Percentiles rank a stretch among this genome's conserved stretches.
Evolutionary conservation across 345 rosid species (phyloP).

Genomic region (Erysimum cheiranthoides): DNA sequence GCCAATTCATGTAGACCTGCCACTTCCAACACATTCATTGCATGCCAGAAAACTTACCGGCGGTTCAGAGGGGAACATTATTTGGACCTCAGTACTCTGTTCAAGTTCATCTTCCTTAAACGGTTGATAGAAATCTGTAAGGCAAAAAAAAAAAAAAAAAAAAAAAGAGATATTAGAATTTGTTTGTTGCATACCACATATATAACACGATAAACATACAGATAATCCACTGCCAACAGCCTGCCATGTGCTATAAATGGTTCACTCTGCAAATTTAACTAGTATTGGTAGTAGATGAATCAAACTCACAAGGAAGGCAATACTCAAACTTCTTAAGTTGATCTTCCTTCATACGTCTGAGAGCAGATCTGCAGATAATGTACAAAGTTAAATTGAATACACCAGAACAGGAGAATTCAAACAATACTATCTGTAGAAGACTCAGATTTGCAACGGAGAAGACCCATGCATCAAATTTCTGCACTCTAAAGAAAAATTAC

Average conservation of each 20-base stretch:
- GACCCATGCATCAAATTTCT: not conserved
- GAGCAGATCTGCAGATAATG: conserved; percentile 74
- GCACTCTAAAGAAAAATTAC: conserved; percentile 1
- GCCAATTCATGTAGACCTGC: conserved; percentile 14
- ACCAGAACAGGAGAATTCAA: conserved; percentile 11
- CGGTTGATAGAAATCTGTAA: conserved; percentile 87
- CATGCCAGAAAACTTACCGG: conserved; percentile 68
- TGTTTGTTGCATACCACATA: not conserved
- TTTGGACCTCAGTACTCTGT: conserved; percentile 83
- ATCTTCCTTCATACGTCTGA: conserved; percentile 88
- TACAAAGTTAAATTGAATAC: conserved; percentile 32
- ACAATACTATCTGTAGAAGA: conserved; percentile 10
- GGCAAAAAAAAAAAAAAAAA: not conserved
- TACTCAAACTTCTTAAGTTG: conserved; percentile 88
- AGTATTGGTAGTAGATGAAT: conserved; percentile 19
- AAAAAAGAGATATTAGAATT: not conserved
- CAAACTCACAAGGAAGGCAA: conserved; percentile 94
- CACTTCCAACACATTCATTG: conserved; percentile 15
- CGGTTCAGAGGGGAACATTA: conserved; percentile 79
- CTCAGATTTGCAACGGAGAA: not conserved
- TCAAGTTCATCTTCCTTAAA: conserved; percentile 86
- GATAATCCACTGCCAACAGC: not conserved
- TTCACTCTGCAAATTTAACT: not conserved
- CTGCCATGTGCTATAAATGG: conserved; percentile 5
- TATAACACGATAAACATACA: conserved; percentile 17